phyloP scores from a whole-genome alignment of 1,284 basidiomycete genomes.

The Trichosporon coremiiforme region DNA sequence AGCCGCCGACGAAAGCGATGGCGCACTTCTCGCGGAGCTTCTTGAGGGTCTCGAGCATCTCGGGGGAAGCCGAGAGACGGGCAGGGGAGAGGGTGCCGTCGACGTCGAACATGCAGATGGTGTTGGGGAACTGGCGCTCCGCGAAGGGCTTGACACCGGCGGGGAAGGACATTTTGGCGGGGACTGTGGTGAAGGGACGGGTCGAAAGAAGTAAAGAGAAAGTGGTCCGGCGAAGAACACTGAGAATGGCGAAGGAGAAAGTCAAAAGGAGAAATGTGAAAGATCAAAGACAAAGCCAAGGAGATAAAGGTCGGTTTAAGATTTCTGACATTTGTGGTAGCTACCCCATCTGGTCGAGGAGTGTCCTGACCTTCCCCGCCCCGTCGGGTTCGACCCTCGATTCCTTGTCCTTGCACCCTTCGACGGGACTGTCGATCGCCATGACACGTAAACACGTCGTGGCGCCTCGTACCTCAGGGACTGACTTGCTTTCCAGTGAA shows the following conservation, averaged over 20 bases:
- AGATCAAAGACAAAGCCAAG: background rate
- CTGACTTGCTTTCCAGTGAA: background rate
- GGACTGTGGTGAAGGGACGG: constrained; percentile 4
- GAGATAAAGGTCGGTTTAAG: background rate
- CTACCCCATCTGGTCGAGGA: background rate
- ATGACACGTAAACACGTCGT: constrained; percentile 17
- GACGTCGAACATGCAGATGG: constrained; percentile 68
- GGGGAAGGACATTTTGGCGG: constrained; percentile 42
- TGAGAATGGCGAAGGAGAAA: background rate
- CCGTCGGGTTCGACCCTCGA: background rate
- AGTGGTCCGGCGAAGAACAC: background rate
- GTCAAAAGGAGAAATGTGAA: constrained; percentile 4
- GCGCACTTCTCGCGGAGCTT: constrained; percentile 71
- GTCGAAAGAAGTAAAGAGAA: background rate
- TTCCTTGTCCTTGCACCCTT: background rate
- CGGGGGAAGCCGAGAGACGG: constrained; percentile 66
- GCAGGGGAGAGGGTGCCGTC: constrained; percentile 81
- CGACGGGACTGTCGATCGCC: constrained; percentile 11
- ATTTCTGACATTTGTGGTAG: constrained; percentile 10
- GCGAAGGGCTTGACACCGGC: constrained; percentile 49
- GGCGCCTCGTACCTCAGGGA: constrained; percentile 15
- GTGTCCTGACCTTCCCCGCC: background rate
- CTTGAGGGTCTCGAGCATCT: constrained; percentile 70
- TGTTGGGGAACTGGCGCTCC: constrained; percentile 53
- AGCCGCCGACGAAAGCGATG: constrained; percentile 88